Base-by-base conservation (phyloP, 2,329 filamentous ascomycete genomes). In the Monosporascus ibericus region DNA sequence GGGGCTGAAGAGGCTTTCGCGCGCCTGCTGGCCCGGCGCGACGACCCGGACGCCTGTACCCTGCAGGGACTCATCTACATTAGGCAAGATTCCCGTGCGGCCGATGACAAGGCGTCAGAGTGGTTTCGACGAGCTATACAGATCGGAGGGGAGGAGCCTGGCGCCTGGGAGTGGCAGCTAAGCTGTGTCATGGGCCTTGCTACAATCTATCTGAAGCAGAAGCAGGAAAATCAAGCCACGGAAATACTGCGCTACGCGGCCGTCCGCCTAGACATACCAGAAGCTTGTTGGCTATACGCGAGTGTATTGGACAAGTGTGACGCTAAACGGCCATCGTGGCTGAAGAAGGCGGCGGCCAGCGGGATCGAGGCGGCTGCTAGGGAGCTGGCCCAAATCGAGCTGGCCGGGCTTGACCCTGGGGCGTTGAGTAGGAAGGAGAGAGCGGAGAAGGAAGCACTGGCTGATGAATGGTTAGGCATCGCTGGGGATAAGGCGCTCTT, bases 91-190 rank as follows among this genome's bases (percentile, higher is more conserved):
- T 55, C 58, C 8, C 25, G 8, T 15, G 47, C 52, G 9, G 52
- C 62, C 15, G 52, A 63, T 38, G 51, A 47, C 17, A 54, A 56
- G 3, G 70, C 70, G 1, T 58, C 71, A 39, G 55, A 58, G 14
- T 65, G 58, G 58, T 67, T 69, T 49, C 54, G 59, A 20, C 52
- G 53, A n/a, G 69, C 68, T 47, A 24, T 55, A 48, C 50, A 49
- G 39, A 39, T 39, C 8, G 51, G 39, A 11, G 58, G 52, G 14
- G 38, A 50, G 6, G 44, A 53, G n/a, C 44, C 52, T 9, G 55
- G 52, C 3, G 20, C 24, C 20, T 75, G 72, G 71, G 63, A 65
- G 39, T 72, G 67, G 65, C 68, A 71, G 51, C 54, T 52, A 11
- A 55, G 52, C 36, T 71, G 68, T 57, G 58, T 67, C 17, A 56